Evolutionary conservation across 2,329 filamentous ascomycete genomes (phyloP).

Genomic region (Raffaelea deltoideospora): DNA sequence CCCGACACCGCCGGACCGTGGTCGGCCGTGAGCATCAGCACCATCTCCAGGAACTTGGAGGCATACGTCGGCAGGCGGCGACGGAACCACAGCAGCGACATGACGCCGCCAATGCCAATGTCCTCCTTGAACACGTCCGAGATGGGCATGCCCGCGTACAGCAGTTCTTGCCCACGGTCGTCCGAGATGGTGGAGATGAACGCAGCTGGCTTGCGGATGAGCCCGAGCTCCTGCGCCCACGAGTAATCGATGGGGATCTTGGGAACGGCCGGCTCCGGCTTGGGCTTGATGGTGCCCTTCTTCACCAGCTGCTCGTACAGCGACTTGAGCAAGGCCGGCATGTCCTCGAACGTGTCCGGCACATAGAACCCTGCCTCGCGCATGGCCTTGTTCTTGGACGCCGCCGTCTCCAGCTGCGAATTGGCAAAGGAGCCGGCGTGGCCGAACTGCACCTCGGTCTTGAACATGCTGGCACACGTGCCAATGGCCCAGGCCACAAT

Average conservation of each 20-base stretch:
- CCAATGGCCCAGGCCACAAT: conserved; percentile 99
- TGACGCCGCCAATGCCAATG: conserved; percentile 98
- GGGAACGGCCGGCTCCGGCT: conserved; percentile 79
- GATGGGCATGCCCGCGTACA: conserved; percentile 98
- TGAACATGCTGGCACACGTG: conserved; percentile 99
- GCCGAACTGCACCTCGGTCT: conserved; percentile 98
- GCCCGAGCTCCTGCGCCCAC: conserved; percentile 97
- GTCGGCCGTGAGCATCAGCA: conserved; percentile 98
- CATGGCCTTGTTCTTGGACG: conserved; percentile 95
- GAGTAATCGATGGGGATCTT: conserved; percentile 99
- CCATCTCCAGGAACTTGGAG: conserved; percentile 99
- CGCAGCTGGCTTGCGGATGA: conserved; percentile 97
- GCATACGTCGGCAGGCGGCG: conserved; percentile 90
- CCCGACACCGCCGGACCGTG: conserved; percentile 98
- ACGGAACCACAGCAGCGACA: conserved; percentile 99
- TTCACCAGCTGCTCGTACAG: conserved; percentile 85
- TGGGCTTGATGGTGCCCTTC: conserved; percentile 70
- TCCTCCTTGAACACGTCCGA: conserved; percentile 99
- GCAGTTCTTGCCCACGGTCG: conserved; percentile 96
- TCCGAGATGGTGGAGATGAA: conserved; percentile 99
- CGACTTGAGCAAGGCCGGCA: conserved; percentile 58
- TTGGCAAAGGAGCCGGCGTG: conserved; percentile 98
- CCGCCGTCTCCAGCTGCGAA: conserved; percentile 95
- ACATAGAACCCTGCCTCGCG: conserved; percentile 87
- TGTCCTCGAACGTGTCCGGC: conserved; percentile 91